Evolutionary conservation across 163 green algal species (phyloP).

Genomic region (Smithsoniella earleae): DNA sequence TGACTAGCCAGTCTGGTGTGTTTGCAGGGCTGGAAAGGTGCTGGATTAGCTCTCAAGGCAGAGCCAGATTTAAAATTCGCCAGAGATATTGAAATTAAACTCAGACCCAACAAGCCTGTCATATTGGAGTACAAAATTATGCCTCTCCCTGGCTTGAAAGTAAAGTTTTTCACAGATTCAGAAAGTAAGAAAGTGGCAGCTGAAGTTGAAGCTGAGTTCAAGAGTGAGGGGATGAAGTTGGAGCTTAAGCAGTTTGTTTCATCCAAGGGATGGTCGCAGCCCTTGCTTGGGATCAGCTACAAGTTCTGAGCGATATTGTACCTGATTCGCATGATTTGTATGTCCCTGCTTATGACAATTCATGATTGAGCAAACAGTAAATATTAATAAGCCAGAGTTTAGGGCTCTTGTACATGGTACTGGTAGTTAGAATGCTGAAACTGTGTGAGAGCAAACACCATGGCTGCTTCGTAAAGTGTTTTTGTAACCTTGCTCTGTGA

Average conservation of each 20-base stretch:
- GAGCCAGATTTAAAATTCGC: background rate
- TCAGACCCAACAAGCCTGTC: background rate
- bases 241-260: conserved; percentile 27
- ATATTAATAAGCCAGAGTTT: too few species aligned
- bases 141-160: background rate
- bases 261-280: conserved; percentile 22
- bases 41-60: conserved; percentile 18
- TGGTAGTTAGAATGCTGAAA: too few species aligned
- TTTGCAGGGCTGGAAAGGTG: conserved; percentile 27
- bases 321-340: too few species aligned
- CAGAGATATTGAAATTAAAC: conserved; percentile 4
- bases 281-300: conserved; percentile 3
- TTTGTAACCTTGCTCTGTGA: too few species aligned
- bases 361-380: too few species aligned
- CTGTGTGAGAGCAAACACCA: too few species aligned
- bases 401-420: too few species aligned
- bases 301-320: conserved; percentile 26
- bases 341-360: too few species aligned
- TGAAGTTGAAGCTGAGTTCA: conserved; percentile 15
- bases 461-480: too few species aligned
- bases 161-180: conserved; percentile 18
- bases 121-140: conserved; percentile 19
- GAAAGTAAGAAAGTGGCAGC: background rate
- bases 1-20: too few species aligned
- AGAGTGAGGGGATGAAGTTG: conserved; percentile 27